phyloP scores from a whole-genome alignment of 2,329 filamentous ascomycete species.

The Diaporthe eres region DNA sequence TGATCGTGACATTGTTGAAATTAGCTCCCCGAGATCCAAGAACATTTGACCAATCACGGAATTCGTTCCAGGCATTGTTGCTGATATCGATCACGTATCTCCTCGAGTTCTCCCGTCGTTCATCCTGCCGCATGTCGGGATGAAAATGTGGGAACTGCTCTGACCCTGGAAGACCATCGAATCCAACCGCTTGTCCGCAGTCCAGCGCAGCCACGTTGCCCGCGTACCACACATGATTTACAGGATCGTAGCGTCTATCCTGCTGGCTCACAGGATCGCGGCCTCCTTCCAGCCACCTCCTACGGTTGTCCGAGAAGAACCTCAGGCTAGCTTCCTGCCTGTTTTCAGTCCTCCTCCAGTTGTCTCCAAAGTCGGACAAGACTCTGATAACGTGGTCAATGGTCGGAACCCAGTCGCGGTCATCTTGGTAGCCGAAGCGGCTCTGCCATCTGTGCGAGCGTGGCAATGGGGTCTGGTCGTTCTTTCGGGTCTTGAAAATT shows the following conservation, averaged over 20 bases:
- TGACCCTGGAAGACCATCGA: background rate
- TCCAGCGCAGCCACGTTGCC: background rate
- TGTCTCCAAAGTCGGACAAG: slow-evolving; percentile 15
- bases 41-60: slow-evolving; percentile 21
- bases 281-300: slow-evolving; percentile 13
- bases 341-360: background rate
- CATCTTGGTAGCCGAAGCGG: slow-evolving; percentile 9
- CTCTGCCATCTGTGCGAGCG: slow-evolving; percentile 17
- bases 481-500: slow-evolving; percentile 33
- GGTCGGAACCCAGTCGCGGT: slow-evolving; percentile 26
- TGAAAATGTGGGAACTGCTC: background rate
- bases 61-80: slow-evolving; percentile 5
- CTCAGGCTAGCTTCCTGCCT: slow-evolving; percentile 21
- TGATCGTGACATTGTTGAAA: slow-evolving; percentile 6
- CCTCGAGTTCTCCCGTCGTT: slow-evolving; percentile 20
- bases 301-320: slow-evolving; percentile 25
- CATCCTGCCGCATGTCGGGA: background rate
- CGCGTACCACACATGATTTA: slow-evolving; percentile 26
- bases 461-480: background rate
- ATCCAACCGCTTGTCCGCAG: slow-evolving; percentile 16
- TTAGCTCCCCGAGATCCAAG: background rate
- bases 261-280: slow-evolving; percentile 16
- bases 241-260: slow-evolving; percentile 20
- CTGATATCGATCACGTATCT: slow-evolving; percentile 35
- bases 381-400: slow-evolving; percentile 19